Evolutionary conservation across 768 basidiomycete genomes (phyloP).

Genomic region (Macrolepiota fuliginosa): DNA sequence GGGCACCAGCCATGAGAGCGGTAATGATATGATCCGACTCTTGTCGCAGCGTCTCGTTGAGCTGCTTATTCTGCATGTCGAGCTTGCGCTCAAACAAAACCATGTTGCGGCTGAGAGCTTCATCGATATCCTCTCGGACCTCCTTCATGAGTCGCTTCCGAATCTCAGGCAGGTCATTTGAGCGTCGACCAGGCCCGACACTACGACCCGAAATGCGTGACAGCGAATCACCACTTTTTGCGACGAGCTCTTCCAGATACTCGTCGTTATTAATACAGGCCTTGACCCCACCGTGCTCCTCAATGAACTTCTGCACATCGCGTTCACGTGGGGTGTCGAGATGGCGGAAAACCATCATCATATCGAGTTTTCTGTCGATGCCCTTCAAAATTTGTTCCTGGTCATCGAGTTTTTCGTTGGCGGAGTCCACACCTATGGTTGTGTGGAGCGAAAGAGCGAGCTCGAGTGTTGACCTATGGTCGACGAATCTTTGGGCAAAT

Average conservation of each 20-base stretch:
- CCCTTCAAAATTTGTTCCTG: constrained; percentile 17
- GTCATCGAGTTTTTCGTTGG: constrained; percentile 26
- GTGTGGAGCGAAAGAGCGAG: constrained; percentile 36
- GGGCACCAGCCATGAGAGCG: constrained; percentile 38
- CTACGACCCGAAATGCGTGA: constrained; percentile 22
- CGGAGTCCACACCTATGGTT: constrained; percentile 31
- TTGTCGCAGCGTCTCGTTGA: constrained; percentile 25
- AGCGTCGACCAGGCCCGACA: constrained; percentile 18
- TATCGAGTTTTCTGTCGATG: constrained; percentile 29
- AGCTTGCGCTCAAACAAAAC: constrained; percentile 43
- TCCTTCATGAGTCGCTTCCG: constrained; percentile 30
- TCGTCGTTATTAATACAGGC: constrained; percentile 32
- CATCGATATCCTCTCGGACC: constrained; percentile 33
- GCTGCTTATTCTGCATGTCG: constrained; percentile 39
- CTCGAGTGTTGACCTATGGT: constrained; percentile 31
- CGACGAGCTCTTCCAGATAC: constrained; percentile 28
- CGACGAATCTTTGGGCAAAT: constrained; percentile 28
- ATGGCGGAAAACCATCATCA: constrained; percentile 32
- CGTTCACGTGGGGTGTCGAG: constrained; percentile 37
- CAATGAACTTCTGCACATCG: constrained; percentile 34
- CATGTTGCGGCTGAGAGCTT: constrained; percentile 34
- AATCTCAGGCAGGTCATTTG: constrained; percentile 25
- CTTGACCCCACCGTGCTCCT: constrained; percentile 35
- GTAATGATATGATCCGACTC: constrained; percentile 38
- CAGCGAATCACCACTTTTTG: constrained; percentile 28